Evolutionary conservation across 352 stramenopile species (phyloP).

Genomic region (Globisporangium apiculatum): DNA sequence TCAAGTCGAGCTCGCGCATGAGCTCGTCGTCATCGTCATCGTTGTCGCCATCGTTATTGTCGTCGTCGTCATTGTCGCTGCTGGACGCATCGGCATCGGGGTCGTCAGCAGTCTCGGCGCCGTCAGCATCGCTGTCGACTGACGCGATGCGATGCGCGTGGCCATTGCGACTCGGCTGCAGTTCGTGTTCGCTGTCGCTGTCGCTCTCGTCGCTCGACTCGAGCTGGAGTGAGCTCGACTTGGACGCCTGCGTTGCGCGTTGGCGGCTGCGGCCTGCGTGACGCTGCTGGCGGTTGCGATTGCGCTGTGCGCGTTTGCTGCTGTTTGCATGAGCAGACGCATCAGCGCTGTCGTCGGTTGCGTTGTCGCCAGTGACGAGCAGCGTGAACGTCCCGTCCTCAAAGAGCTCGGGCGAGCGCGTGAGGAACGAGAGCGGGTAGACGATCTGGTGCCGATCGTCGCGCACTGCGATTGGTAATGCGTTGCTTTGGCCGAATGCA

Average conservation of each 20-base stretch:
- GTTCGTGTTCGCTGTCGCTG: slow-evolving; percentile 8
- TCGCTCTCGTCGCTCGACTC: slow-evolving; percentile 17
- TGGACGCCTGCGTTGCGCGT: neutral
- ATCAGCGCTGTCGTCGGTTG: slow-evolving; percentile 7
- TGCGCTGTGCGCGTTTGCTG: slow-evolving; percentile 4
- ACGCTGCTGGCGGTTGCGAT: too few relatives aligned
- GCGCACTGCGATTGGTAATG: slow-evolving; percentile 18
- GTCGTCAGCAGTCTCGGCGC: slow-evolving; percentile 11
- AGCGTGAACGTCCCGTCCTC: slow-evolving; percentile 36
- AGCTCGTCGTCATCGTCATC: slow-evolving; percentile 30
- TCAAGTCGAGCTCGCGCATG: slow-evolving; percentile 56
- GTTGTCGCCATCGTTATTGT: slow-evolving; percentile 9
- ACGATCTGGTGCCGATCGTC: slow-evolving; percentile 29
- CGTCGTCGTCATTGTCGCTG: slow-evolving; percentile 12
- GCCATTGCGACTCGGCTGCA: neutral
- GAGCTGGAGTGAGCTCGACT: slow-evolving; percentile 1
- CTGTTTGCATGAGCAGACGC: neutral
- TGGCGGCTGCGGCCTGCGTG: neutral
- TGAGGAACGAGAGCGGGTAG: slow-evolving; percentile 67
- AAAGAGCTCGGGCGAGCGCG: slow-evolving; percentile 45
- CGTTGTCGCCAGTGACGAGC: slow-evolving; percentile 15
- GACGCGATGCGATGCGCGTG: slow-evolving; percentile 4
- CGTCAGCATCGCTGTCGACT: neutral
- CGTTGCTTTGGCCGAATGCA: neutral
- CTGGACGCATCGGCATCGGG: slow-evolving; percentile 14